Conservation (phyloP, 2,329 filamentous ascomycete species). For the Pseudofabraea citricarpa region DNA sequence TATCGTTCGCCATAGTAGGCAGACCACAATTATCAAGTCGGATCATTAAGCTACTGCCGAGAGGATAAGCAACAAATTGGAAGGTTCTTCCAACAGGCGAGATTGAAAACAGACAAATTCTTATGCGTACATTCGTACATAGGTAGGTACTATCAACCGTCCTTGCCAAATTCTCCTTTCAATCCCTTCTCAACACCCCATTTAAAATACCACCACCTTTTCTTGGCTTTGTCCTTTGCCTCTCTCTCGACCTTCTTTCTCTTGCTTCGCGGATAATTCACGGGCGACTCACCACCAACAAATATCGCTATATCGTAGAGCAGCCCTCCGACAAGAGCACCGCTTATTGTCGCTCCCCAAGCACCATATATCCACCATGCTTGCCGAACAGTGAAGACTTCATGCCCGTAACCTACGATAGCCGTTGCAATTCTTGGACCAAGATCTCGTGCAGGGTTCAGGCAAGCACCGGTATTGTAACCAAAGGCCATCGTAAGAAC, state of each 20-base stretch:
- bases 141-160: no score
- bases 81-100: no score
- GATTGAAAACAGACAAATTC: no score
- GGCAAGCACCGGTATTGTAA: conserved; percentile 38
- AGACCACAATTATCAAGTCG: no score
- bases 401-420: conserved; percentile 35
- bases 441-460: conserved; percentile 43
- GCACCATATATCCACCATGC: conserved; percentile 37
- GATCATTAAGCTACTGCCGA: no score
- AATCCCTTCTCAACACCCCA: background rate
- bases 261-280: conserved; percentile 42
- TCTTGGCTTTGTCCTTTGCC: conserved; percentile 36
- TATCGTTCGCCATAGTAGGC: no score
- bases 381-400: conserved; percentile 35
- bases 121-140: no score
- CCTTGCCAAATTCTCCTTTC: background rate
- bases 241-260: conserved; percentile 28
- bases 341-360: conserved; percentile 31
- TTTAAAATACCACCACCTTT: conserved; percentile 16
- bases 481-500: conserved; percentile 31
- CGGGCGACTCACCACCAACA: conserved; percentile 43
- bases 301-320: conserved; percentile 45
- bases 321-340: conserved; percentile 35
- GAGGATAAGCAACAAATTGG: no score
- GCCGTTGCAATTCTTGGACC: conserved; percentile 39